Evolutionary conservation across 164 flowering plant species (phyloP), one percentile per base, ranked within the genome.

Genomic region (Aristolochia contorta): DNA sequence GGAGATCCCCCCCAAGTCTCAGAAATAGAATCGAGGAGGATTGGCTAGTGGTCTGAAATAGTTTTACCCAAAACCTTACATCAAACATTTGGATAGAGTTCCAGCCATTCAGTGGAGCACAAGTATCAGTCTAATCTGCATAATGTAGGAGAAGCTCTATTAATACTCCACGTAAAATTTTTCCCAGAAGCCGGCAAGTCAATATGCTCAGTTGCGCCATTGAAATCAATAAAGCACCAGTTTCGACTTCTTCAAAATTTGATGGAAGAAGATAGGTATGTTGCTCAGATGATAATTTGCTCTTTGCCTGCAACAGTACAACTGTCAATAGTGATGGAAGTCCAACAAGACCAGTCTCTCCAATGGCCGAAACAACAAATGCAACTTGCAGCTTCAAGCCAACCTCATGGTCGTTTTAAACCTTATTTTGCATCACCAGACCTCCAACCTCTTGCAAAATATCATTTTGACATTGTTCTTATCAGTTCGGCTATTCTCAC

Each of bases 201-300:
- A n/a, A n/a, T n/a, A n/a, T n/a, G n/a, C n/a, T n/a, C n/a, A n/a
- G n/a, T n/a, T n/a, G n/a, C n/a, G n/a, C n/a, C n/a, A n/a, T n/a
- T n/a, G n/a, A n/a, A n/a, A n/a, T n/a, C n/a, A n/a, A n/a, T n/a
- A 91, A 77, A 43, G 89, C 92, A 61, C 96, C 94, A 66, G 86
- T 87, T 47, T 95, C 96, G 30, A 81, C 95, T 74, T 86, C 98
- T 73, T 89, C 98, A 65, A 91, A 91, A 75, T 91, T 91, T 53
- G 86, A 81, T 54, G 98, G 96, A 70, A 91, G 98, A 48, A 79
- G 75, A 78, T 84, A 82, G 16, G 85, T 77, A 25, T 64, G 80
- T 92, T 85, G 94, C 53, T 91, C 98, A 58, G 91, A 77, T 61
- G 94, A 81, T 62, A 73, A 65, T 65, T 80, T 79, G 63, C 70